Base-by-base conservation (phyloP, 345 rosid genomes). In the Abelmoschus esculentus region DNA sequence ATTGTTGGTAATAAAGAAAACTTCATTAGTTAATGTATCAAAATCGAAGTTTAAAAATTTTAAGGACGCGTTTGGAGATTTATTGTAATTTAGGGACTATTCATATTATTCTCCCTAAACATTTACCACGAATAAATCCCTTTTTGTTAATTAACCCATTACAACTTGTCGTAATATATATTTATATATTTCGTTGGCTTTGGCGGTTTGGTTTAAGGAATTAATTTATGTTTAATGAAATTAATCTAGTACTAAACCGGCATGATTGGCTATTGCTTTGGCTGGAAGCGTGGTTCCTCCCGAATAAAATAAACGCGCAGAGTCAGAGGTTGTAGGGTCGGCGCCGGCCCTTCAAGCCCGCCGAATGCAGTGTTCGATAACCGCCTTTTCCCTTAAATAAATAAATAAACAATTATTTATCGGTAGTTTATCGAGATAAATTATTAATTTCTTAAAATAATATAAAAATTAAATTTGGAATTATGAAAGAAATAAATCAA, bases 301-400 rank as follows among this genome's bases (percentile, higher is more conserved):
- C 50, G 12, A 46, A 66, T 28, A 66, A 66, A 65, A 46, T 66
- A 66, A 66, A 49, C 29, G 11, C 15, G 8, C 15, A 9, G 57
- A 29, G 56, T 66, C 22, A 4, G 40, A 28, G 72, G 57, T 8
- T 55, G 83, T 71, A 77, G 80, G 83, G 90, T 82, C 87, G 86
- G 93, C 83, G 89, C 89, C 87, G 86, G 82, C 93, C 88, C 78
- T 58, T 72, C 76, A 38, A 18, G 75, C 70, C 66, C 67, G 75
- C 77, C 77, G 77, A 63, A 56, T 70, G 74, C 75, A 61, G 36
- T 38, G 77, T 63, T 70, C 73, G 68, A 70, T 60, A 22, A 65
- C 54, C 36, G 50, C 73, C 26, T 62, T 13, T 49, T 15, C 0
- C 15, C 13, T 49, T 49, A 14, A 68, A 5, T 4, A 2, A 19